phyloP scores from a whole-genome alignment of 1,139 yeast genomes.

The Hansenula lynferdii region DNA sequence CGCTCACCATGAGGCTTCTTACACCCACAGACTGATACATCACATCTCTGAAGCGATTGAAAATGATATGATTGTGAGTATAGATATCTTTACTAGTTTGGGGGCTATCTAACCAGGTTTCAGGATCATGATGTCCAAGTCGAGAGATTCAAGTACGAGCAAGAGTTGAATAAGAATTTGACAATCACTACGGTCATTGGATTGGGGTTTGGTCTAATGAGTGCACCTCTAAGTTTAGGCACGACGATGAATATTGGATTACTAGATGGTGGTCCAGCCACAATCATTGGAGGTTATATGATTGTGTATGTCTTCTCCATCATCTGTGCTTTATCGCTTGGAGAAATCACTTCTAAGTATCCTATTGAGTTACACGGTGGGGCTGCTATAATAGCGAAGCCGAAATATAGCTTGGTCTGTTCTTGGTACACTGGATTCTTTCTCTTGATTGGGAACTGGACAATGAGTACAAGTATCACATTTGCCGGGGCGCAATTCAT shows the following conservation, averaged over 20 bases:
- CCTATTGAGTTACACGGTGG: slow-evolving; percentile 77
- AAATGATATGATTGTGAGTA: slow-evolving; percentile 17
- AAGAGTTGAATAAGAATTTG: slow-evolving; percentile 59
- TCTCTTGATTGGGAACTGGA: slow-evolving; percentile 68
- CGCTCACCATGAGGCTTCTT: slow-evolving; percentile 8
- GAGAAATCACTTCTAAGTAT: slow-evolving; percentile 69
- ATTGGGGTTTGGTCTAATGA: slow-evolving; percentile 71
- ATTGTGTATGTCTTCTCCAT: slow-evolving; percentile 57
- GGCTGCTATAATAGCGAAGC: slow-evolving; percentile 62
- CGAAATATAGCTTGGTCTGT: slow-evolving; percentile 45
- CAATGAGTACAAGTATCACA: slow-evolving; percentile 66
- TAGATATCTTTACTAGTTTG: slow-evolving; percentile 24
- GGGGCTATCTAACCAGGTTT: no score
- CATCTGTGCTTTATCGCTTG: slow-evolving; percentile 59
- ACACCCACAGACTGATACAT: slow-evolving; percentile 15
- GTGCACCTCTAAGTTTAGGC: slow-evolving; percentile 72
- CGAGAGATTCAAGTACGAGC: slow-evolving; percentile 69
- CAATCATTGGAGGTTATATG: slow-evolving; percentile 68
- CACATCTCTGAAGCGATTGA: slow-evolving; percentile 21
- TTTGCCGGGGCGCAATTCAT: slow-evolving; percentile 75
- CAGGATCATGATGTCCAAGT: slow-evolving; percentile 52
- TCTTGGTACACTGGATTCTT: slow-evolving; percentile 82
- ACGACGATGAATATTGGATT: slow-evolving; percentile 66
- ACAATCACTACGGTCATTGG: slow-evolving; percentile 68
- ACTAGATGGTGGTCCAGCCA: slow-evolving; percentile 69